Conservation (phyloP, 1,139 yeast genomes). For the Arxiozyma slooffiae region DNA sequence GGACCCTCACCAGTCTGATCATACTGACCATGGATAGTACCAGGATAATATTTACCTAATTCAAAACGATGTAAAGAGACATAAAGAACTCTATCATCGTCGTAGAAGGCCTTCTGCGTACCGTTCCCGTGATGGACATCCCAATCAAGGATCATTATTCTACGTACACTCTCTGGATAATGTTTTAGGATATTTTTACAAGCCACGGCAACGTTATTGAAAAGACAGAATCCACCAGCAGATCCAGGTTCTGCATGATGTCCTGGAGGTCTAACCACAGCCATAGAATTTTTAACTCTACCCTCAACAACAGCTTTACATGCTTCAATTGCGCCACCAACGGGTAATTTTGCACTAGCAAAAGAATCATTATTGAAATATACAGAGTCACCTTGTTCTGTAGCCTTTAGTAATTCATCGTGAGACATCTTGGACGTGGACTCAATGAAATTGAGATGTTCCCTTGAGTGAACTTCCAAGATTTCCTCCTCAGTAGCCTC, state of each 20-base stretch:
- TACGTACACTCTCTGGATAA: constrained; percentile 82
- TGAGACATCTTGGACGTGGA: constrained; percentile 72
- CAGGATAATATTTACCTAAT: constrained; percentile 88
- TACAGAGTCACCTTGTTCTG: constrained; percentile 89
- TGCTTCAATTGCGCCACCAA: constrained; percentile 96
- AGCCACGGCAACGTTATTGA: constrained; percentile 95
- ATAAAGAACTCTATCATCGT: constrained; percentile 84
- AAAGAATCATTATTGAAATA: constrained; percentile 88
- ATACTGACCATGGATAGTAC: constrained; percentile 73
- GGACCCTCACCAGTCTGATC: constrained; percentile 73
- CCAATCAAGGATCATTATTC: constrained; percentile 87
- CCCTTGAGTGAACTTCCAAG: constrained; percentile 71
- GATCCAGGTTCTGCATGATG: constrained; percentile 98
- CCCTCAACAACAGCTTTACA: constrained; percentile 94
- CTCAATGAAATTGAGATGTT: constrained; percentile 66
- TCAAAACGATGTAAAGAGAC: constrained; percentile 89
- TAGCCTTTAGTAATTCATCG: constrained; percentile 68
- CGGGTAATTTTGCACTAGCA: constrained; percentile 78
- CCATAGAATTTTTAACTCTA: constrained; percentile 79
- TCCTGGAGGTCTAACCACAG: constrained; percentile 97
- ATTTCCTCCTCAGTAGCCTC: constrained; percentile 86
- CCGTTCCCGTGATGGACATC: constrained; percentile 98
- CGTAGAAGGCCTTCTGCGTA: constrained; percentile 82
- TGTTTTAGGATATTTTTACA: constrained; percentile 73
- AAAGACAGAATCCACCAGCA: constrained; percentile 94